Conservation (phyloP, 441 rosid species). For the Theobroma grandiflorum region DNA sequence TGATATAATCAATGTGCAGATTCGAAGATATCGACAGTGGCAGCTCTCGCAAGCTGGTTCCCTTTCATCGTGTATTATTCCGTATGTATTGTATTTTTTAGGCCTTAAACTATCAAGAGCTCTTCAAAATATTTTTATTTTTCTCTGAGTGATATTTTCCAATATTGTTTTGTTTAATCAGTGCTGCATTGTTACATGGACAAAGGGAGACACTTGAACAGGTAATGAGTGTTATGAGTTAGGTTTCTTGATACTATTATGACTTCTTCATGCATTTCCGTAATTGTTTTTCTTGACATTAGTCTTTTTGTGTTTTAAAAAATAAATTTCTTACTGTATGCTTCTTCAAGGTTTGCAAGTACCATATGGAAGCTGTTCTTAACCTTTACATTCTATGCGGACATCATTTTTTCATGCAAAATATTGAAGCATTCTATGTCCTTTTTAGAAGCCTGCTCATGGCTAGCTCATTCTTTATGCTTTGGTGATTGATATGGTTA, state of each 20-base stretch:
- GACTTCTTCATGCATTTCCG: neutral
- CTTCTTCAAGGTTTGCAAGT: slow-evolving; percentile 1
- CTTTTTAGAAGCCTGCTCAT: slow-evolving; percentile 1
- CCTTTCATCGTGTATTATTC: slow-evolving; percentile 84
- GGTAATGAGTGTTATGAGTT: slow-evolving; percentile 50
- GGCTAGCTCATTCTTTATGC: neutral
- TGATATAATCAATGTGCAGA: slow-evolving; percentile 92
- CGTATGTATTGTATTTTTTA: slow-evolving; percentile 63
- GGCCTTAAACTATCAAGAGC: slow-evolving; percentile 1
- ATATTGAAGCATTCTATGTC: neutral
- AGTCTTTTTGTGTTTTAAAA: neutral
- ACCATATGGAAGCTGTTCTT: neutral
- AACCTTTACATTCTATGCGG: neutral
- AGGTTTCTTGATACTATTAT: slow-evolving; percentile 5
- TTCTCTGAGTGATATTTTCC: slow-evolving; percentile 24
- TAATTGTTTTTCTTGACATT: neutral
- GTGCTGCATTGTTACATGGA: slow-evolving; percentile 92
- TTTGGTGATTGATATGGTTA: neutral
- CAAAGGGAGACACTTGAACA: slow-evolving; percentile 83
- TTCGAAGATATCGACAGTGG: slow-evolving; percentile 97
- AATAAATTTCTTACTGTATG: neutral
- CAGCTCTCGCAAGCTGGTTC: slow-evolving; percentile 86
- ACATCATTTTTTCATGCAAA: neutral
- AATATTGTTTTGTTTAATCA: slow-evolving; percentile 41
- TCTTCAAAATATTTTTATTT: slow-evolving; percentile 24